Base-by-base conservation (phyloP, 2,329 filamentous ascomycete genomes). In the Esteya vermicola region DNA sequence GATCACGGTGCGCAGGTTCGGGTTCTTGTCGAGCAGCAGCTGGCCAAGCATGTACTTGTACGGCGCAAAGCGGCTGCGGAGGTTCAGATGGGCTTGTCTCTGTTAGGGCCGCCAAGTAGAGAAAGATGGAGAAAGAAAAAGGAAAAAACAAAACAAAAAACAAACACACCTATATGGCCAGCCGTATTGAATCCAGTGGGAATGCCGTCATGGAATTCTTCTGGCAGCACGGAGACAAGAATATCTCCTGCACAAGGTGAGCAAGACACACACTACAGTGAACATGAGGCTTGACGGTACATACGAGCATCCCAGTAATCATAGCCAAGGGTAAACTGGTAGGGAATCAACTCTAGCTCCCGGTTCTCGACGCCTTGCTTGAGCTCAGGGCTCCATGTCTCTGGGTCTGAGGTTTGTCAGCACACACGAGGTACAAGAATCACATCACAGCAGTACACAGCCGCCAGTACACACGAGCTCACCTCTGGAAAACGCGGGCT, bases 21-120 rank as follows among this genome's bases (percentile, higher is more conserved):
- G 71, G 59, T 93, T 94, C 63, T 98, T 98, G 64, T 96, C 91
- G 39, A 85, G 63, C 18, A 98, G 65, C 3, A 96, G 78, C 52
- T 89, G 68, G 0, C 82, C 91, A 37, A 96, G 88, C 32, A 96
- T 57, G 48, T 81, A 58, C 58, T 91, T 94, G 65, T 93, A 94
- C 0, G 83, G 85, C 10, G 85, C 64, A 54, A 86, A 95, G 47
- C 78, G 72, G 18, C 83, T 77, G 38, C 85, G 77, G 25, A 98
- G 76, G 58, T 98, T 98, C 43, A 98, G 65, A 54, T 98, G 91
- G 31, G 86, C 89, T 78, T 41, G n/a, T 6, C 16, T 2, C 13
- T 19, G 3, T 9, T n/a, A 9, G 9, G n/a, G 23, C 23, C 19
- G n/a, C n/a, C n/a, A n/a, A n/a, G 25, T 10, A 32, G 21, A 27